Percentiles rank a stretch among this genome's conserved stretches.
These are phyloP conservation scores for Grigorovia humatica DNA, from an alignment of 805 yeast genomes.

Conservation along the genomic window DNA sequence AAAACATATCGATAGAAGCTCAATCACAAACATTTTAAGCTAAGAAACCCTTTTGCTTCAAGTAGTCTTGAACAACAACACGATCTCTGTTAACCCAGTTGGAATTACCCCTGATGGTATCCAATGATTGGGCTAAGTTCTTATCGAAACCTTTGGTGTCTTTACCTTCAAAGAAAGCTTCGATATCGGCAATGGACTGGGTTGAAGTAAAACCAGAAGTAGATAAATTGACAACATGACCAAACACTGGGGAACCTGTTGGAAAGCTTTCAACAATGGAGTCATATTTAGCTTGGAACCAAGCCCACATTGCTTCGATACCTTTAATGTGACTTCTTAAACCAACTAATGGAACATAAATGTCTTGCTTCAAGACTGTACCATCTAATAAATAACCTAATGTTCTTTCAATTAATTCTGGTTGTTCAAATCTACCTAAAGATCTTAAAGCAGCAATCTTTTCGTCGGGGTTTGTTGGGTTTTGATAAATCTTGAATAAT, in stretches of 20 bases:
- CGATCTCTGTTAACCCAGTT: slow-evolving; percentile 50
- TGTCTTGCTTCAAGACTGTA: slow-evolving; percentile 56
- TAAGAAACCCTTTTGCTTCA: slow-evolving; percentile 30
- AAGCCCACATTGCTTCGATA: slow-evolving; percentile 58
- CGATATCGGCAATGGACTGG: slow-evolving; percentile 41
- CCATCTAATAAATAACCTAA: slow-evolving; percentile 48
- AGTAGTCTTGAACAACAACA: slow-evolving; percentile 38
- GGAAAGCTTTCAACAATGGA: slow-evolving; percentile 56
- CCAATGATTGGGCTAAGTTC: slow-evolving; percentile 54
- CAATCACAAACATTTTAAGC: not conserved
- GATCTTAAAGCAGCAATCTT: slow-evolving; percentile 57
- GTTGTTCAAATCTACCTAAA: slow-evolving; percentile 51
- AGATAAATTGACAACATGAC: slow-evolving; percentile 54
- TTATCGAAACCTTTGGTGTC: slow-evolving; percentile 54
- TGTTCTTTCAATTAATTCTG: slow-evolving; percentile 44
- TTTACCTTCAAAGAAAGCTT: slow-evolving; percentile 39
- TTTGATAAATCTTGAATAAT: slow-evolving; percentile 47
- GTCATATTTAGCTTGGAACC: slow-evolving; percentile 68
- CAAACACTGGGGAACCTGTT: slow-evolving; percentile 69
- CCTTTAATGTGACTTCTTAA: slow-evolving; percentile 55
- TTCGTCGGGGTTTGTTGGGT: slow-evolving; percentile 52
- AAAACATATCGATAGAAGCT: not conserved
- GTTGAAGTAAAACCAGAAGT: slow-evolving; percentile 51
- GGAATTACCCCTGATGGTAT: slow-evolving; percentile 43
- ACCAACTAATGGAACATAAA: slow-evolving; percentile 66